Evolutionary conservation across 2,329 filamentous ascomycete genomes (phyloP), one percentile per base, ranked within the genome.

Genomic region (Emericellopsis cladophorae): DNA sequence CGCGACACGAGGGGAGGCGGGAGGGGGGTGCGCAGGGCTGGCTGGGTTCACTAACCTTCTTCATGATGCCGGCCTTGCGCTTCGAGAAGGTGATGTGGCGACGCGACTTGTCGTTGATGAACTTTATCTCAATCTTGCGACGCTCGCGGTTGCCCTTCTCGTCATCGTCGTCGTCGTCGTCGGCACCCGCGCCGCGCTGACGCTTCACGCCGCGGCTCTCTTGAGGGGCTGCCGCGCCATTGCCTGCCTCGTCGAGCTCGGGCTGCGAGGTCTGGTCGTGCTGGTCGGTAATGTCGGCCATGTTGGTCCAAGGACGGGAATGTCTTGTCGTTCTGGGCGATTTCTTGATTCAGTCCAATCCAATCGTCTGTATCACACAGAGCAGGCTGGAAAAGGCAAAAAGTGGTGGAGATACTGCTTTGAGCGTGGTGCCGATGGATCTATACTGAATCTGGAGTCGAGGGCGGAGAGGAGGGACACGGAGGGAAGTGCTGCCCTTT

Each of bases 91-190:
- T 96, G 62, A 96, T 98, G 72, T 98, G 92, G 48, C 92, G 84
- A 68, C 92, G 88, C 68, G 90, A 96, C 74, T 98, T 98, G 69
- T 98, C 92, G 66, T 89, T 90, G 65, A 98, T 98, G 70, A 98
- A 98, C 76, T 98, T 98, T 71, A 98, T 98, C 68, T 98, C 92
- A 57, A 98, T 98, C 83, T 98, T 98, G 69, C 92, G 81, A 60
- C 92, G 83, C 76, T 96, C 92, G 65, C 92, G 89, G 58, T 88
- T 88, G 48, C 87, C 87, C 79, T 96, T 96, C 65, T 95, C 90
- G 54, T 95, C 89, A 53, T 96, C 89, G 49, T 96, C 92, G 50
- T 96, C 90, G 51, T 96, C 92, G 59, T 96, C 92, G 60, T 96
- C 90, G 55, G 81, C 80, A 40, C 80, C 76, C 53, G 83, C 81